A percentile compares a stretch with the other conserved stretches of the same genome.
Evolutionary conservation across 768 basidiomycete genomes (phyloP).

Genomic region (Clavaria fumosa): DNA sequence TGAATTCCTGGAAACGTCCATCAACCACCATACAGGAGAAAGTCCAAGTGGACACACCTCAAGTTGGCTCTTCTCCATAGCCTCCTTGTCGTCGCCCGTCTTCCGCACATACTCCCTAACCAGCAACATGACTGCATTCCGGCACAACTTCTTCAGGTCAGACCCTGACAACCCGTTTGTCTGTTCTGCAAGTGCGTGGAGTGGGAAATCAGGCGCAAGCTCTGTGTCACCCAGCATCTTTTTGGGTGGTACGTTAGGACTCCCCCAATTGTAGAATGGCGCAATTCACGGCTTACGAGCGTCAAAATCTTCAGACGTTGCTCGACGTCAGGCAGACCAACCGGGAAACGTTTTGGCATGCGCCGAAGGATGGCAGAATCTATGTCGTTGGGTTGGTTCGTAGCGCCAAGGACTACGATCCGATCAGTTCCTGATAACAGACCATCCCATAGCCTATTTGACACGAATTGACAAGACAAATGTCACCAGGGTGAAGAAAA

Average conservation of each 20-base stretch:
- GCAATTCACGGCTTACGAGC: constrained; percentile 43
- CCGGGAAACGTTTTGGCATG: constrained; percentile 95
- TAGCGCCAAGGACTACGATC: constrained; percentile 86
- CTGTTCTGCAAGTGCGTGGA: constrained; percentile 45
- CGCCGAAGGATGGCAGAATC: constrained; percentile 77
- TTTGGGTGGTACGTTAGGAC: constrained; percentile 2
- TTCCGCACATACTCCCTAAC: constrained; percentile 69
- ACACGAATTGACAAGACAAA: constrained; percentile 1
- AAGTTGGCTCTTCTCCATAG: constrained; percentile 33
- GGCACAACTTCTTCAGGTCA: constrained; percentile 81
- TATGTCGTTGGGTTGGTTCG: constrained; percentile 88
- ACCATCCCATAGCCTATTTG: constrained; percentile 82
- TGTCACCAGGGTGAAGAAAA: not conserved
- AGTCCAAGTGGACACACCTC: too few species aligned
- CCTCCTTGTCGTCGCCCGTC: constrained; percentile 26
- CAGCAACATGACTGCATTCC: constrained; percentile 88
- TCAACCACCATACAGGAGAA: too few species aligned
- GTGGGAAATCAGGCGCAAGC: constrained; percentile 43
- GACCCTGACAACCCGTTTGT: constrained; percentile 77
- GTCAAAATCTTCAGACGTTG: constrained; percentile 77
- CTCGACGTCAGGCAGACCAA: constrained; percentile 60
- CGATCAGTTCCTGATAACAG: constrained; percentile 65
- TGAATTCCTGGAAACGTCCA: too few species aligned
- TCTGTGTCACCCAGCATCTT: constrained; percentile 79
- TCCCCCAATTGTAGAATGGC: too few species aligned